Evolutionary conservation across 2,329 filamentous ascomycete species (phyloP).

Genomic region (Neonectria coccinea): DNA sequence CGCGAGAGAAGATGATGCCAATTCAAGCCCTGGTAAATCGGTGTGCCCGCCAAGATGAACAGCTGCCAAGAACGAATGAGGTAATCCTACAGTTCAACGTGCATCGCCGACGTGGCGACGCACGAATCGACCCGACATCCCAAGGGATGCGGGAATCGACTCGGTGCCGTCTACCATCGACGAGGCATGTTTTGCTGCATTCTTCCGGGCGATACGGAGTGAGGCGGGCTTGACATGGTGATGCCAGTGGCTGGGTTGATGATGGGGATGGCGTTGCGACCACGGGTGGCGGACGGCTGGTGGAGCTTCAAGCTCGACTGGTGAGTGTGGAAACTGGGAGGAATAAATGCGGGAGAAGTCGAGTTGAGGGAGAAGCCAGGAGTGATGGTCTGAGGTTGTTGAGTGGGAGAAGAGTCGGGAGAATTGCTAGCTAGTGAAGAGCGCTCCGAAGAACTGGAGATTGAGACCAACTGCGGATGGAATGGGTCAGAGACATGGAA

Average conservation of each 20-base stretch:
- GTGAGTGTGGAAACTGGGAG: constrained; percentile 74
- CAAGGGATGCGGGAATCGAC: constrained; percentile 49
- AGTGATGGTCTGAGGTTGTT: constrained; percentile 83
- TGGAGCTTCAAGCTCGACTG: constrained; percentile 81
- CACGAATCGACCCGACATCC: constrained; percentile 48
- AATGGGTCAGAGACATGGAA: constrained; percentile 50
- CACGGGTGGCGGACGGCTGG: constrained; percentile 88
- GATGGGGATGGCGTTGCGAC: constrained; percentile 96
- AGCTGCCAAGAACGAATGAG: constrained; percentile 57
- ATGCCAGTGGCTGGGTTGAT: constrained; percentile 95
- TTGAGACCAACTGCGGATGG: constrained; percentile 80
- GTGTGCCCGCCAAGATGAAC: constrained; percentile 65
- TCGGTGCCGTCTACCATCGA: constrained; percentile 62
- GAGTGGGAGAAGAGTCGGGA: constrained; percentile 89
- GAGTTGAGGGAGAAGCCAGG: constrained; percentile 81
- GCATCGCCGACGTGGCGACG: constrained; percentile 53
- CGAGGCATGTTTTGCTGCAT: constrained; percentile 67
- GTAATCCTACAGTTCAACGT: constrained; percentile 50
- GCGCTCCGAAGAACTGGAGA: constrained; percentile 92
- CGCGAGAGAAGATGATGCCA: constrained; percentile 57
- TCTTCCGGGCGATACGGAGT: constrained; percentile 72
- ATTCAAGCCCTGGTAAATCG: constrained; percentile 48
- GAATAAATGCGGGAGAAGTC: constrained; percentile 73
- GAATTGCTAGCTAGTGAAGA: constrained; percentile 96
- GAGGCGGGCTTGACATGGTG: constrained; percentile 88